Evolutionary conservation across 2,329 filamentous ascomycete genomes (phyloP), one percentile per base, ranked within the genome.

Genomic region (Fusarium transvaalense): DNA sequence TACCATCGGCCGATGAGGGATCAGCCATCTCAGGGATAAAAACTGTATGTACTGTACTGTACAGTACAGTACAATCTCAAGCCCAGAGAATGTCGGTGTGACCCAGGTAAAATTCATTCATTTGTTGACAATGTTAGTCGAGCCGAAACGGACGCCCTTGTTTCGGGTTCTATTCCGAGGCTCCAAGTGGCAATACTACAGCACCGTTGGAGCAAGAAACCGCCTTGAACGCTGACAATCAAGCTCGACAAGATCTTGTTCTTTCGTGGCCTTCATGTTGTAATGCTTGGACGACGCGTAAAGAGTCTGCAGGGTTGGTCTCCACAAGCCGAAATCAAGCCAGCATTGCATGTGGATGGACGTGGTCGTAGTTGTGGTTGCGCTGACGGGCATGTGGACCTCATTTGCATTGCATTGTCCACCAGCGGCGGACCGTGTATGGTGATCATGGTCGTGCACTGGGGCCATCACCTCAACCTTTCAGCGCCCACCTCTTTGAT

Each of bases 371-470:
- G 38, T 50, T 35, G 53, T 68, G 65, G 70, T 68, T 63, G 53
- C 54, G 61, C 57, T 64, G 68, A 68, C 51, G 61, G 71, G 50
- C 61, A 67, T 68, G 72, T 74, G 72, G 70, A 67, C 72, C 70
- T 51, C 34, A 51, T 51, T 72, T 65, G 29, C 61, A 73, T 70
- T 68, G 68, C 58, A 71, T 71, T 74, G 57, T 54, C 67, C 50
- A 71, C 61, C 58, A 53, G 62, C 60, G 23, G 59, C 55, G 60
- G 65, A 63, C 69, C 69, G 56, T 72, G 65, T 66, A 66, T 66
- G 71, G 56, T 72, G 71, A 74, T 69, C 67, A 38, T 52, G 69
- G 61, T 68, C 62, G 64, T 71, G 59, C 56, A 65, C 66, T 63
- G 39, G 54, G 25, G 42, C 56, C 41, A 51, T 46, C 58, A 32